Percentiles rank a stretch among this genome's conserved stretches.
phyloP scores from a whole-genome alignment of 768 basidiomycete species.

The Pleurotus salmoneostramineus region DNA sequence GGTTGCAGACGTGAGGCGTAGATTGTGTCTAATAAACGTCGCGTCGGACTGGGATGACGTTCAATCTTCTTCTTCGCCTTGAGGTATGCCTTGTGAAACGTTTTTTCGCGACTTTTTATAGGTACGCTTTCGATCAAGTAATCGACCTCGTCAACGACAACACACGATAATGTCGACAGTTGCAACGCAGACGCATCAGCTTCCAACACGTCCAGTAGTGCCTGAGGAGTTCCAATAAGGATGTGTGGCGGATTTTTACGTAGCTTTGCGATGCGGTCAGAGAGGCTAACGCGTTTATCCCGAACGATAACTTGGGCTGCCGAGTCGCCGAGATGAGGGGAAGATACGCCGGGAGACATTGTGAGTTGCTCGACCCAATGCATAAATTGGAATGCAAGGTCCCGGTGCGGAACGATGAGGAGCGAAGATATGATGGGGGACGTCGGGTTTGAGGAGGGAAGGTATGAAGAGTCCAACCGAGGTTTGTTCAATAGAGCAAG shows the following conservation, averaged over 20 bases:
- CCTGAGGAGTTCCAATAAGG: conserved; percentile 70
- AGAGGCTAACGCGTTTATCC: conserved; percentile 35
- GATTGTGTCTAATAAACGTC: conserved; percentile 54
- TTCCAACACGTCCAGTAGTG: conserved; percentile 52
- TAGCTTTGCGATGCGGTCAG: conserved; percentile 33
- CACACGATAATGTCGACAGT: conserved; percentile 43
- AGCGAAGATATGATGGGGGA: conserved; percentile 44
- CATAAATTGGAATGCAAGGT: conserved; percentile 63
- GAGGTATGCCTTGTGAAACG: conserved; percentile 27
- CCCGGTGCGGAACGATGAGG: conserved; percentile 69
- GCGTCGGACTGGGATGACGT: conserved; percentile 56
- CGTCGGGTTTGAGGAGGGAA: conserved; percentile 12
- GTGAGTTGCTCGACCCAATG: conserved; percentile 61
- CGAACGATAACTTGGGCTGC: conserved; percentile 64
- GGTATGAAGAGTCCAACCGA: conserved; percentile 14
- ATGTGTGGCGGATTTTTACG: conserved; percentile 53
- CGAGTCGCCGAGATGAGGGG: conserved; percentile 30
- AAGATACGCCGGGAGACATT: conserved; percentile 21
- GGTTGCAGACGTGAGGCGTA: conserved; percentile 33
- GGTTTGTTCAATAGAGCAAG: conserved; percentile 62
- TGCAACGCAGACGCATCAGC: conserved; percentile 39
- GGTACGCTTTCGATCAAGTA: conserved; percentile 60
- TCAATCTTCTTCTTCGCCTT: conserved; percentile 38
- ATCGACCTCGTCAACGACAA: conserved; percentile 77
- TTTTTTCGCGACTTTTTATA: conserved; percentile 31